Evolutionary conservation across 176 grass and related monocot genomes (phyloP), one percentile per base, ranked within the genome.

Genomic region (Oryza meridionalis): DNA sequence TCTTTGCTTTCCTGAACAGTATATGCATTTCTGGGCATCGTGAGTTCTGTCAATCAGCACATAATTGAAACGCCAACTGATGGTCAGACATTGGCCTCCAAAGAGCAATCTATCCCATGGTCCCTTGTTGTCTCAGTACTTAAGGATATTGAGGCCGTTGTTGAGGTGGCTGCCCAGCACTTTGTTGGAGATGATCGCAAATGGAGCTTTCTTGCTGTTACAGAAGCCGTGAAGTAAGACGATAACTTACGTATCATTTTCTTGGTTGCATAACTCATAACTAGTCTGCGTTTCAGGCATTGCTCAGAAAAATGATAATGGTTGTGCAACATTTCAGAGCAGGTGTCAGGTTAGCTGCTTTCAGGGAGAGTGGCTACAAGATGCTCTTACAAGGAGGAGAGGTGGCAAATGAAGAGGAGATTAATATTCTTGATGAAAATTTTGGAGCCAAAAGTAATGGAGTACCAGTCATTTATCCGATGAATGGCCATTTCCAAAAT

Each of bases 321-420:
- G 12, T 24, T 77, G 11, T 4, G 12, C 31, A 71, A 70, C 43
- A 55, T 80, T 77, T 77, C 79, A 99, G 96, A 85, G 96, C 84
- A 78, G 62, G 91, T 71, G 88, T 92, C 83, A 91, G 96, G 78
- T 87, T 99, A 90, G 96, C 81, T 16, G 86, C 93, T 87, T 99
- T 99, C 70, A 78, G 88, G 53, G 93, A 99, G 81, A 88, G 89
- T 78, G 96, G 93, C 80, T 99, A 90, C 86, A 99, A 81, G 78
- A 92, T 96, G 91, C 93, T 99, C 67, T 84, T 99, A 77, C 96
- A 99, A 94, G 96, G 96, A 85, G 96, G 93, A 44, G 93, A 99
- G 86, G 69, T 81, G 16, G 78, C 77, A 81, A 92, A 99, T 58
- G 89, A 81, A 77, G 87, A 88, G 76, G 88, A 88, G 79, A 29